Evolutionary conservation across 179 eudicot genomes (phyloP), one percentile per base, ranked within the genome.

Genomic region (Drosera spatulata): DNA sequence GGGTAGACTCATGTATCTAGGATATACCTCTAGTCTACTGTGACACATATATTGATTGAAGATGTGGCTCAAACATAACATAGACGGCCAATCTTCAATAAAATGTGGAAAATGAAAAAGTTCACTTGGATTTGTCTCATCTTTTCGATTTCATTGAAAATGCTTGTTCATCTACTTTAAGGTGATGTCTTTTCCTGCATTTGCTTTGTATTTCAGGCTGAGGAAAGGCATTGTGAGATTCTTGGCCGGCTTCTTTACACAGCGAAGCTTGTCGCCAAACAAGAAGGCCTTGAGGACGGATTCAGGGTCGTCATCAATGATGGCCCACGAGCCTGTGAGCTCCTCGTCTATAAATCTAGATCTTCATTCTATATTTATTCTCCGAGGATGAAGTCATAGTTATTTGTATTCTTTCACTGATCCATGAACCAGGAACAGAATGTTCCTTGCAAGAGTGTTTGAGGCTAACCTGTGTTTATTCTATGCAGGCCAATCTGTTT

Each of bases 251-350:
- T 91, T 69, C 76, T 91, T 49, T 81, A 86, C 82, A 75, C 88
- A 14, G 96, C 95, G 46, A 88, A 88, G 76, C 79, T 86, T 33
- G 73, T 91, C 22, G 96, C 98, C 39, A 84, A 91, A 71, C 87
- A 91, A 62, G 98, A 91, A 81, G 93, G 90, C 55, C 96, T 91
- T 39, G 95, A 81, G 38, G 85, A 91, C 56, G 98, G 98, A 10
- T 91, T 55, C 79, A 77, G 95, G 74, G 41, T 88, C 66, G 98
- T 91, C 63, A 88, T 91, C 56, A 91, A 91, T 58, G 98, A 91
- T 61, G 98, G 98, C 47, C 96, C 98, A 37, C 70, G 63, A 47
- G 98, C 95, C 82, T 84, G 99, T 88, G 66, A 65, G 60, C 42
- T 15, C 6, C 39, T 41, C 8, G 2, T 11, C 40, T 8, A 53